Percentiles rank a stretch among this genome's conserved stretches.
Conservation (phyloP, 371 early-diverging fungal genomes). For the Saksenaea oblongispora region DNA sequence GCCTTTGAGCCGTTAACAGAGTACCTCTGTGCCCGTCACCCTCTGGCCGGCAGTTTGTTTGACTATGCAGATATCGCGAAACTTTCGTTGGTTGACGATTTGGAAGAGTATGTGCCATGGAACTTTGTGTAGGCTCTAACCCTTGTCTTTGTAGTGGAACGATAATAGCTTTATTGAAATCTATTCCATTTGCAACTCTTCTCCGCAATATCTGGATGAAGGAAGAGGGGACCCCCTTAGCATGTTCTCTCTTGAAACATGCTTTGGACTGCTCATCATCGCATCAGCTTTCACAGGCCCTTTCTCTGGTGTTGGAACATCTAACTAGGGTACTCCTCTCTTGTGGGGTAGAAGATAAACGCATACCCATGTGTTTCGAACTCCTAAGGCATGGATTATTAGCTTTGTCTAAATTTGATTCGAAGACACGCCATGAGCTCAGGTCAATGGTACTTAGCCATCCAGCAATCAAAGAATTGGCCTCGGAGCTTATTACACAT, state of each 20-base stretch:
- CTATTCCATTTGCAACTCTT: constrained; percentile 37
- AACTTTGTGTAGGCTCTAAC: not conserved
- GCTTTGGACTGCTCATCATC: constrained; percentile 26
- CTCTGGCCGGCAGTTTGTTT: constrained; percentile 49
- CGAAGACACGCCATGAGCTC: constrained; percentile 14
- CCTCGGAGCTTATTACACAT: constrained; percentile 7
- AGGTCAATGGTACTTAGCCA: constrained; percentile 19
- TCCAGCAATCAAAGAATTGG: constrained; percentile 26
- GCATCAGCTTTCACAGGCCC: constrained; percentile 21
- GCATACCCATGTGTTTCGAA: constrained; percentile 14
- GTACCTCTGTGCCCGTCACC: constrained; percentile 44
- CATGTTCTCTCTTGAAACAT: constrained; percentile 20
- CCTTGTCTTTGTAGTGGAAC: constrained; percentile 8
- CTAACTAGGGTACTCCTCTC: constrained; percentile 18
- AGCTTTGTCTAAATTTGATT: constrained; percentile 13
- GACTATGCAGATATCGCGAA: constrained; percentile 22
- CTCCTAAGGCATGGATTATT: constrained; percentile 30
- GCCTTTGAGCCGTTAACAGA: constrained; percentile 37
- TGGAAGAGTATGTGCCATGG: constrained; percentile 20
- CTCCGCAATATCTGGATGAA: constrained; percentile 32
- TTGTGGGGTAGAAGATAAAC: not conserved
- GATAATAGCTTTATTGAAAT: constrained; percentile 23
- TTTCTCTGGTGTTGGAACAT: constrained; percentile 32
- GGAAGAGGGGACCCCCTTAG: constrained; percentile 17
- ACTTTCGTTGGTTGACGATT: constrained; percentile 13